Evolutionary conservation across 2,329 filamentous ascomycete species (phyloP), one percentile per base, ranked within the genome.

Genomic region (Diaporthe citriasiana): DNA sequence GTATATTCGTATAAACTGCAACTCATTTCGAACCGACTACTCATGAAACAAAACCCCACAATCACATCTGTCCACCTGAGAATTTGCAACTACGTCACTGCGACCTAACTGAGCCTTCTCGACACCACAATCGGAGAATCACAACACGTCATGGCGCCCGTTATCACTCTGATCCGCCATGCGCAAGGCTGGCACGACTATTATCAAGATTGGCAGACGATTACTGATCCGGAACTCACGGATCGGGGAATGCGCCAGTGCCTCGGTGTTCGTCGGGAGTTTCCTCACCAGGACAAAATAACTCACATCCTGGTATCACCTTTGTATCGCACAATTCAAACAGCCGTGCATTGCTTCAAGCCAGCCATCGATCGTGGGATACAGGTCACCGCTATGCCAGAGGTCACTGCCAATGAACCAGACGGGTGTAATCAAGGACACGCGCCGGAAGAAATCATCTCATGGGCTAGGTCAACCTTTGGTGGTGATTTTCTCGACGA

Each of bases 291-390:
- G 15, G 12, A 38, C 19, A 68, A 53, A 10, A n/a, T 68, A 22
- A 68, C 30, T 51, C 63, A 53, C 33, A 35, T 68, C 27, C n/a
- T 68, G 7, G 63, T 30, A 5, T 68, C 63, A 5, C 63, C 63
- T 2, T 33, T 68, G 22, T 51, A n/a, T 13, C 63, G 63, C 45
- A 68, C 63, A 4, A 68, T 68, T 25, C 6, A 68, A 33, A 68
- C 63, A 2, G 63, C 22, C 8, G 25, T 53, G 1, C 22, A 53
- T 17, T 25, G 45, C n/a, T 68, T 68, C 45, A 68, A 51, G 8
- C 63, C 63, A n/a, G 63, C 63, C 7, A 40, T 55, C 1, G 47
- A 68, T 4, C 65, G 47, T 1, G 47, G 47, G 1, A 13, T 55
- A 3, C n/a, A 19, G 9, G 53, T 68, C 8, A 12, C 15, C 2